Conservation (phyloP, 139 green algal genomes). For the Tetraselmis chui region DNA sequence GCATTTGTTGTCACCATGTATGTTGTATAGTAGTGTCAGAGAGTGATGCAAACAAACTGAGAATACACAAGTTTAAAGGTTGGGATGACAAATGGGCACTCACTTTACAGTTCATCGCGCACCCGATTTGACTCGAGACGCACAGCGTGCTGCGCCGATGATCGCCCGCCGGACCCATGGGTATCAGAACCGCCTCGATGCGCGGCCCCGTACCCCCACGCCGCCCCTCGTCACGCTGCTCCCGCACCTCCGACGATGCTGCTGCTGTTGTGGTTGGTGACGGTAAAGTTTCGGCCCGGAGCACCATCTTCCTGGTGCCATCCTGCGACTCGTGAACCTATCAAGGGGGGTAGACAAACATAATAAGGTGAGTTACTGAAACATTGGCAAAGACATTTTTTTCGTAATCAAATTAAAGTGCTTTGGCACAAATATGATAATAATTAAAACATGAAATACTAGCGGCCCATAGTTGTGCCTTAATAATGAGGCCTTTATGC, state of each 20-base stretch:
- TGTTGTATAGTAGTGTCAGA: too few species aligned
- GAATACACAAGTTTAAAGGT: neutral
- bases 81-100: neutral
- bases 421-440: too few species aligned
- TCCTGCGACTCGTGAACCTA: neutral
- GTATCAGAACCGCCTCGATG: constrained; percentile 9
- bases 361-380: neutral
- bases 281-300: neutral
- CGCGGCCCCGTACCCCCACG: neutral
- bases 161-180: neutral
- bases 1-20: too few species aligned
- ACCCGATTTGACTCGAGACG: constrained; percentile 4
- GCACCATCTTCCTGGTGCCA: constrained; percentile 3
- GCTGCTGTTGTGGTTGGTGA: too few species aligned
- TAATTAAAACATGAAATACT: too few species aligned
- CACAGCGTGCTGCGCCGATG: neutral
- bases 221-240: neutral
- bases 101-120: constrained; percentile 8
- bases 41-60: neutral
- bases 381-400: too few species aligned
- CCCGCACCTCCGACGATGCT: too few species aligned
- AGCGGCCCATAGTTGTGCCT: too few species aligned
- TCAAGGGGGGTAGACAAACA: neutral
- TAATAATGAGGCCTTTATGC: too few species aligned
- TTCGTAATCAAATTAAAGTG: too few species aligned